These are phyloP conservation scores for Wickerhamomyces xylosicus DNA, from an alignment of 805 yeast species.

Conservation along the genomic window DNA sequence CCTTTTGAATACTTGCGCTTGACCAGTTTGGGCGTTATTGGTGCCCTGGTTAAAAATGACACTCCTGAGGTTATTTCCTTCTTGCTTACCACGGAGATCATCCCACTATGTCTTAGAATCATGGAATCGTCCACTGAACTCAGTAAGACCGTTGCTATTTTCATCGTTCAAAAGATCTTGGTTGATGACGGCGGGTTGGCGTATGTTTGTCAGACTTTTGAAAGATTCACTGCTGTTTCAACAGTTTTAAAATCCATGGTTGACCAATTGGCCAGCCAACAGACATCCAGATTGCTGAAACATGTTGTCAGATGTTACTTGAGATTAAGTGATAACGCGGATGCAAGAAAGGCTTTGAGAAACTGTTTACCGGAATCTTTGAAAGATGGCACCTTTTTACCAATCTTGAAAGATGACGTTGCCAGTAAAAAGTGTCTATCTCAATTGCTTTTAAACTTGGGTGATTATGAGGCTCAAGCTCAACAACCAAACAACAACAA, in stretches of 20 bases:
- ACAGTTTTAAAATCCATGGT: conserved; percentile 83
- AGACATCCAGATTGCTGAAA: conserved; percentile 77
- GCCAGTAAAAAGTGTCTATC: conserved; percentile 83
- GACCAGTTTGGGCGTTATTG: conserved; percentile 92
- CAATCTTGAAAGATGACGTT: conserved; percentile 72
- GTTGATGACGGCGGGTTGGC: conserved; percentile 86
- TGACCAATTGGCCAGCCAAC: conserved; percentile 65
- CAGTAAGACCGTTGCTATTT: conserved; percentile 92
- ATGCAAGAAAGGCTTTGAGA: conserved; percentile 81
- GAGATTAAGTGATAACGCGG: conserved; percentile 79
- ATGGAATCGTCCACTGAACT: conserved; percentile 94
- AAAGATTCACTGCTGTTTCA: conserved; percentile 88
- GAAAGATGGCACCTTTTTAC: conserved; percentile 76
- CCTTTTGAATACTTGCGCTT: conserved; percentile 89
- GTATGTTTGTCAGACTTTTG: conserved; percentile 91
- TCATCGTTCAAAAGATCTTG: conserved; percentile 86
- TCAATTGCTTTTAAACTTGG: conserved; percentile 63
- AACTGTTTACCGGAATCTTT: conserved; percentile 80
- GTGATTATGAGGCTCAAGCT: conserved; percentile 26
- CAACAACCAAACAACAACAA: neutral
- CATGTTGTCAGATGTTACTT: conserved; percentile 92
- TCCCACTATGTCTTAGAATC: conserved; percentile 86
- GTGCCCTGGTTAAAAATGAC: conserved; percentile 93
- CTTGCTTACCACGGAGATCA: conserved; percentile 88
- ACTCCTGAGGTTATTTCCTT: conserved; percentile 92